These are phyloP conservation scores for Crithidia brevicula DNA, from an alignment of 208 protist genomes.

Conservation along the genomic window DNA sequence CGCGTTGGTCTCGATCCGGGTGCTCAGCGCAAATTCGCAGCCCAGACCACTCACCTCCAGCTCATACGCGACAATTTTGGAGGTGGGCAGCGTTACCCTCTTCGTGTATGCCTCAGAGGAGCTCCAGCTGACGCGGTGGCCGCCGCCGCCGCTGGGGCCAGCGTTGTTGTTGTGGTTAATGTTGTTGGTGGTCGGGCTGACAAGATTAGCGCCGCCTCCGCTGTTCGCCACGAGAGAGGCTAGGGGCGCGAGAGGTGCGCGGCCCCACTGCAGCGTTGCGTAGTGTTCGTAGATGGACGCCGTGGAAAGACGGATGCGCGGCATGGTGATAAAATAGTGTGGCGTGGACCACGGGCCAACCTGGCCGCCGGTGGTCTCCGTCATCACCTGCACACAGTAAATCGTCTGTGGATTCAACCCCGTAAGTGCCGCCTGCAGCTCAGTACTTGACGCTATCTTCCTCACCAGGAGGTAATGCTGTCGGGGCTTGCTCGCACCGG, in stretches of 20 bases:
- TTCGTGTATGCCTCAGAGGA: background rate
- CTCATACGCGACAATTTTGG: constrained; percentile 57
- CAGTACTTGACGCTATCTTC: constrained; percentile 29
- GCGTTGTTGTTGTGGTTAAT: background rate
- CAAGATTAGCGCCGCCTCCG: background rate
- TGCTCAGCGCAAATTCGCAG: constrained; percentile 32
- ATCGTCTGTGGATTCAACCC: constrained; percentile 40
- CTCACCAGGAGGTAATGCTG: constrained; percentile 37
- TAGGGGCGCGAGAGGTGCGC: constrained; percentile 26
- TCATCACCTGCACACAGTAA: constrained; percentile 84
- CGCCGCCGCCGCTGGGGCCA: no score
- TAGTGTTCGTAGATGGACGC: constrained; percentile 75
- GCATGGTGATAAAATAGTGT: constrained; percentile 72
- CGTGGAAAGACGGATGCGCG: constrained; percentile 54
- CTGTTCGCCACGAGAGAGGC: constrained; percentile 17
- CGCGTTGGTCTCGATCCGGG: constrained; percentile 26
- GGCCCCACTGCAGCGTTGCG: constrained; percentile 67
- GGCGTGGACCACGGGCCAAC: constrained; percentile 82
- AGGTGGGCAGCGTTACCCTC: constrained; percentile 35
- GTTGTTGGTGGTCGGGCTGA: constrained; percentile 1
- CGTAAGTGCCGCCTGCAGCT: constrained; percentile 15
- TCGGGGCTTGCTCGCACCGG: background rate
- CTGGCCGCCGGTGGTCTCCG: constrained; percentile 76
- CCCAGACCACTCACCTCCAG: constrained; percentile 52
- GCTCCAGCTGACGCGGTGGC: constrained; percentile 1